Percentiles rank a stretch among this genome's conserved stretches.
Conservation (phyloP, 768 basidiomycete genomes). For the Calocybe gangraenosa region DNA sequence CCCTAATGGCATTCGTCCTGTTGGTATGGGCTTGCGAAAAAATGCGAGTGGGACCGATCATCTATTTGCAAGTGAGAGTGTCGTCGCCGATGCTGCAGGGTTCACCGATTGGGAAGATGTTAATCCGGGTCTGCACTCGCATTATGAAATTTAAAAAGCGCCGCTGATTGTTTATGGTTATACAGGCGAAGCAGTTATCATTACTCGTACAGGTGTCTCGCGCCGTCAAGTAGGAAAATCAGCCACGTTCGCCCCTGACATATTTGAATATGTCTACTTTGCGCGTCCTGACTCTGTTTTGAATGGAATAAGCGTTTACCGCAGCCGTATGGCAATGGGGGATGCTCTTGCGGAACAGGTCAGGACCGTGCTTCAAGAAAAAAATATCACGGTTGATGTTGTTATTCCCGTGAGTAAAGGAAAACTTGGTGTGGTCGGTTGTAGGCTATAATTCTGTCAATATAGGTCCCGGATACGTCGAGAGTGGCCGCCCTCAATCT, state of each 20-base stretch:
- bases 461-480: constrained; percentile 90
- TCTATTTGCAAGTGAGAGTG: constrained; percentile 91
- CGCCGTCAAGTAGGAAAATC: constrained; percentile 69
- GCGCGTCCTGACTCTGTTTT: constrained; percentile 97
- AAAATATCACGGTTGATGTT: constrained; percentile 79
- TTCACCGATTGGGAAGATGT: constrained; percentile 94
- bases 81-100: constrained; percentile 91
- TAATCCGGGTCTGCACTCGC: constrained; percentile 60
- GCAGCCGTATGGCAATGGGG: constrained; percentile 99
- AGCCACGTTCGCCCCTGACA: constrained; percentile 89
- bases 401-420: constrained; percentile 80
- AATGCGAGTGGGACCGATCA: constrained; percentile 68
- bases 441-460: no score
- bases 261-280: constrained; percentile 99
- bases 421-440: no score
- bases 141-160: constrained; percentile 1
- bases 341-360: constrained; percentile 91
- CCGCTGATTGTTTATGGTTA: constrained; percentile 8
- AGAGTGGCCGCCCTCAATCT: constrained; percentile 94
- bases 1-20: constrained; percentile 94
- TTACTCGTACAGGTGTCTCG: constrained; percentile 76
- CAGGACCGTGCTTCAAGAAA: constrained; percentile 60
- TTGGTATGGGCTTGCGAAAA: constrained; percentile 78
- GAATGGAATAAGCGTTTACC: constrained; percentile 95
- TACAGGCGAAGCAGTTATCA: constrained; percentile 91